A percentile compares a stretch with the other conserved stretches of the same genome.
These are phyloP conservation scores for Erodium moschatum DNA, from an alignment of 441 rosid species.

Conservation along the genomic window DNA sequence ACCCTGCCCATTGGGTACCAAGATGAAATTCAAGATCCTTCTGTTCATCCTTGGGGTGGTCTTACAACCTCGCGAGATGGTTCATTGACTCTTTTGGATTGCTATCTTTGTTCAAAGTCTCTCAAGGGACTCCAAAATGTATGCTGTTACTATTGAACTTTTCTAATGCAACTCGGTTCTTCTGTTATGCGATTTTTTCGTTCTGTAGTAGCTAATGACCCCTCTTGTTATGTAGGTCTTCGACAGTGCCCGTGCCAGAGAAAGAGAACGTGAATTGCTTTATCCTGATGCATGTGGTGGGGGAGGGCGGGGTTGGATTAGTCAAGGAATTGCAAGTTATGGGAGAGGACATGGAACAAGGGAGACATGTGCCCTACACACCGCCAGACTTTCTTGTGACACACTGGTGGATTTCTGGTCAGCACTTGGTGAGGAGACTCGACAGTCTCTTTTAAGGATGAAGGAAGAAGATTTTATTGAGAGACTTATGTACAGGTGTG, in stretches of 20 bases:
- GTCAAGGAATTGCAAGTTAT: slow-evolving; percentile 72
- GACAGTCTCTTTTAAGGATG: slow-evolving; percentile 79
- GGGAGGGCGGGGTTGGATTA: slow-evolving; percentile 94
- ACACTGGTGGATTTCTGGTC: slow-evolving; percentile 93
- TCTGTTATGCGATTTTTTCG: not conserved
- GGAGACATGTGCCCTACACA: slow-evolving; percentile 88
- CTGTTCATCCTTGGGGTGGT: slow-evolving; percentile 94
- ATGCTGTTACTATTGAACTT: not conserved
- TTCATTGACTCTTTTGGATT: slow-evolving; percentile 60
- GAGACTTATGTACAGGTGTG: slow-evolving; percentile 88
- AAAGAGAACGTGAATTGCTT: slow-evolving; percentile 74
- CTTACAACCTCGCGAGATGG: slow-evolving; percentile 72
- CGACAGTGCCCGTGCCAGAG: slow-evolving; percentile 86
- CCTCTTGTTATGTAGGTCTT: slow-evolving; percentile 55
- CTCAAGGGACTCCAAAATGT: slow-evolving; percentile 68
- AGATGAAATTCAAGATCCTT: slow-evolving; percentile 70
- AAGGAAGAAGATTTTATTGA: slow-evolving; percentile 98
- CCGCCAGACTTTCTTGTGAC: slow-evolving; percentile 89
- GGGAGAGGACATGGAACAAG: slow-evolving; percentile 89
- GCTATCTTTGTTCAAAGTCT: slow-evolving; percentile 64
- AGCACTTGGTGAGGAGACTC: slow-evolving; percentile 77
- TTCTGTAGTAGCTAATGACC: slow-evolving; percentile 26
- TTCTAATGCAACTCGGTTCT: not conserved
- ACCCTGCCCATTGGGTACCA: too few relatives aligned
- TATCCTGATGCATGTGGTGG: slow-evolving; percentile 99